Conservation (phyloP, 129 eudicot genomes). For the Lactuca sativa region DNA sequence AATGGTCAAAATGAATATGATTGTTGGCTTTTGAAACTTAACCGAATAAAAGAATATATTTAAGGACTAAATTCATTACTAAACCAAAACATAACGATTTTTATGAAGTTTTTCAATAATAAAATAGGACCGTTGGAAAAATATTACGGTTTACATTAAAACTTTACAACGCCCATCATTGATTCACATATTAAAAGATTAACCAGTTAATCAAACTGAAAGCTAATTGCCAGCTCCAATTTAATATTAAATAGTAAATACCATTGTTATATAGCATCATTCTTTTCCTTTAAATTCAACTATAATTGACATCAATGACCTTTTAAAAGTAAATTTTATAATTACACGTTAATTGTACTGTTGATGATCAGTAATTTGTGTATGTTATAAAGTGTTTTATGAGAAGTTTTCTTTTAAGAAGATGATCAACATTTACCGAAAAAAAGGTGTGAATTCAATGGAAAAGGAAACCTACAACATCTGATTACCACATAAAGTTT, state of each 20-base stretch:
- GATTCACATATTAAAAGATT: slow-evolving; percentile 3
- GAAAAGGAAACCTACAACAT: not conserved
- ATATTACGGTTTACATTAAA: slow-evolving; percentile 3
- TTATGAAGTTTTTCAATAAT: not conserved
- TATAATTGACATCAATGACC: not conserved
- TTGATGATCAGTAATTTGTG: no score
- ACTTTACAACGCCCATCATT: not conserved
- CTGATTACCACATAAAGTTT: not conserved
- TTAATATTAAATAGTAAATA: not conserved
- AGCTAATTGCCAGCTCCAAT: slow-evolving; percentile 28
- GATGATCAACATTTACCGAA: not conserved
- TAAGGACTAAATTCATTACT: not conserved
- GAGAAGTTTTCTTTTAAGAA: not conserved
- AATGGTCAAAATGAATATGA: no score
- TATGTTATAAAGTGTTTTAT: not conserved
- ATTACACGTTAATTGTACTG: not conserved
- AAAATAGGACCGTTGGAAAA: slow-evolving; percentile 19
- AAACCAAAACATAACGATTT: no score
- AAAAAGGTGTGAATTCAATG: no score
- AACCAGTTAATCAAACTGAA: slow-evolving; percentile 7
- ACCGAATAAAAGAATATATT: no score
- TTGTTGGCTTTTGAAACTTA: no score
- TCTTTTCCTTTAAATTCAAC: not conserved
- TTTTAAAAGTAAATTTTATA: not conserved
- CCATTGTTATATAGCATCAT: slow-evolving; percentile 4